Percentiles rank a stretch among this genome's conserved stretches.
Evolutionary conservation across 106 monocot species (phyloP).

Genomic region (Vanilla planifolia): DNA sequence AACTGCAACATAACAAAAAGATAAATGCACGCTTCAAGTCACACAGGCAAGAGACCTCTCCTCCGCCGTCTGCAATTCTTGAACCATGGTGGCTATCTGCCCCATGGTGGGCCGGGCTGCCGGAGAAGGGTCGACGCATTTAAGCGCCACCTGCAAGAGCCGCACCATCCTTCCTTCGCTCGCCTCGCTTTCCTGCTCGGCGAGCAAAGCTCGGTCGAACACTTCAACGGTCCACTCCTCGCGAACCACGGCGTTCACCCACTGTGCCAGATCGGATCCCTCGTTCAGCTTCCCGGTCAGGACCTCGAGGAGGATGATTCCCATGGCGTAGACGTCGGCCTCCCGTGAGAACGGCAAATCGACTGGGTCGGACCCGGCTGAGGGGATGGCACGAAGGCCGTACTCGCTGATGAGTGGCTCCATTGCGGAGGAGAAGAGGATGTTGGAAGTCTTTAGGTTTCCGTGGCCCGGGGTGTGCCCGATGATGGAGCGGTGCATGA

Average conservation of each 20-base stretch:
- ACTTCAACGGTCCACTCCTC: slow-evolving; percentile 55
- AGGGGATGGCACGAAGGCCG: slow-evolving; percentile 7
- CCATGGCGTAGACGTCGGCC: slow-evolving; percentile 17
- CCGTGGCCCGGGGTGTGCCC: slow-evolving; percentile 22
- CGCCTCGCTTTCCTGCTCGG: not conserved
- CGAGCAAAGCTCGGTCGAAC: slow-evolving; percentile 21
- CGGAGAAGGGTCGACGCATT: slow-evolving; percentile 17
- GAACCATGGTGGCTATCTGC: slow-evolving; percentile 17
- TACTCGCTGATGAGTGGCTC: slow-evolving; percentile 40
- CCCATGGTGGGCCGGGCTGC: slow-evolving; percentile 21
- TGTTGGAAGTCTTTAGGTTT: slow-evolving; percentile 42
- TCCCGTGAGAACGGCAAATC: too few species aligned
- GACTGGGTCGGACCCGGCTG: too few species aligned
- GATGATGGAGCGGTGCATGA: slow-evolving; percentile 28
- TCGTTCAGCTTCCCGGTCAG: slow-evolving; percentile 34
- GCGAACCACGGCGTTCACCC: slow-evolving; percentile 39
- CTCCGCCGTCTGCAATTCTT: slow-evolving; percentile 26
- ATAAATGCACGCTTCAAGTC: too few species aligned
- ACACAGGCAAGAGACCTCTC: slow-evolving; percentile 1
- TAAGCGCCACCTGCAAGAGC: slow-evolving; percentile 30
- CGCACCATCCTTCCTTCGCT: slow-evolving; percentile 34
- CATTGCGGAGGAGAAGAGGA: slow-evolving; percentile 18
- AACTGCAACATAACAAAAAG: too few species aligned
- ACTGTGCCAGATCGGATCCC: slow-evolving; percentile 23
- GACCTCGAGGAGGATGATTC: slow-evolving; percentile 39